phyloP scores from a whole-genome alignment of 2,329 filamentous ascomycete genomes.

The Dothideomycetidae sp. region DNA sequence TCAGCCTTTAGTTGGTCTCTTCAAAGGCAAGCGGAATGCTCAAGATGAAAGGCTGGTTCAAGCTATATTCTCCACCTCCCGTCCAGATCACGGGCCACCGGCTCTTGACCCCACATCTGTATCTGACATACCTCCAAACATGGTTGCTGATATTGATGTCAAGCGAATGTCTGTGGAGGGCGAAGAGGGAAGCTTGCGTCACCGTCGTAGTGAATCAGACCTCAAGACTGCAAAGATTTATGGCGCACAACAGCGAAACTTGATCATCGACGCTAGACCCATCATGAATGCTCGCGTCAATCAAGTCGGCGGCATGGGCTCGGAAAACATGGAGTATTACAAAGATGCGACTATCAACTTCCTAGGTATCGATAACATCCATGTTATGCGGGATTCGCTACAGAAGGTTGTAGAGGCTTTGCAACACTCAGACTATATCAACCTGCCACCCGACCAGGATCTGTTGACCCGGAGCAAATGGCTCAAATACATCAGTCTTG shows the following conservation, averaged over 20 bases:
- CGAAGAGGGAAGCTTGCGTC: constrained; percentile 1
- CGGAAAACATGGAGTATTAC: constrained; percentile 97
- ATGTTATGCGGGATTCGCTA: constrained; percentile 89
- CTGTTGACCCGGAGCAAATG: constrained; percentile 71
- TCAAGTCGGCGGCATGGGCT: constrained; percentile 82
- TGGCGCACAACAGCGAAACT: constrained; percentile 80
- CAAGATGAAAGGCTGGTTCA: constrained; percentile 91
- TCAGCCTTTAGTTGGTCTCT: constrained; percentile 76
- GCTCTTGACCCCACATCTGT: constrained; percentile 8
- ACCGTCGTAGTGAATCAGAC: constrained; percentile 7
- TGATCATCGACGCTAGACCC: constrained; percentile 91
- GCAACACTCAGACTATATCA: constrained; percentile 81
- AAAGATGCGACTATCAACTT: constrained; percentile 83
- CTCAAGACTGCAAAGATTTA: constrained; percentile 40
- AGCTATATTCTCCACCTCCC: constrained; percentile 72
- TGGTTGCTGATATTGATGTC: constrained; percentile 2
- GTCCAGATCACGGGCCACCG: constrained; percentile 10
- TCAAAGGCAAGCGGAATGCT: constrained; percentile 67
- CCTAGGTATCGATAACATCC: constrained; percentile 93
- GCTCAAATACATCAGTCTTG: constrained; percentile 74
- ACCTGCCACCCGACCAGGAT: constrained; percentile 68
- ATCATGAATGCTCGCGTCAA: constrained; percentile 90
- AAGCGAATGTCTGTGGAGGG: background rate
- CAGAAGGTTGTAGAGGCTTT: constrained; percentile 77
- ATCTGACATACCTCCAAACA: constrained; percentile 7